A percentile compares a stretch with the other conserved stretches of the same genome.
These are phyloP conservation scores for Trichosporon sp. DNA, from an alignment of 1,284 basidiomycete genomes.

Conservation along the genomic window DNA sequence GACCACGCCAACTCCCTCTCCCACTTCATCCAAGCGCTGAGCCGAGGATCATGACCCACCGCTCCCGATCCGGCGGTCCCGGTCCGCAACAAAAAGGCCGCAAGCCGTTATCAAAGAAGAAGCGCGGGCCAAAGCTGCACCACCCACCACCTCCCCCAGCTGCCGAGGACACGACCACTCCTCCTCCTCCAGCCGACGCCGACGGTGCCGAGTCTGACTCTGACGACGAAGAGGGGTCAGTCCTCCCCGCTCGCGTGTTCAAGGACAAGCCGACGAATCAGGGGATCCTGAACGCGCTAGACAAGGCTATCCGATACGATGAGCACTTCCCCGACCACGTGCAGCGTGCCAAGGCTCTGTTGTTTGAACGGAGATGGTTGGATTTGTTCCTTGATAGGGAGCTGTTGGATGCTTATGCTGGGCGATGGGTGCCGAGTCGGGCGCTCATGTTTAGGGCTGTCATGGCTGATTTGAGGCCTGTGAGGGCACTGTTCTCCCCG, in stretches of 20 bases:
- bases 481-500: constrained; percentile 40
- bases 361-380: constrained; percentile 46
- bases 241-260: constrained; percentile 15
- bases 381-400: constrained; percentile 38
- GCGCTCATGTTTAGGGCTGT: constrained; percentile 46
- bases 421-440: constrained; percentile 49
- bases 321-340: constrained; percentile 26
- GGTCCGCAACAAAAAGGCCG: background rate
- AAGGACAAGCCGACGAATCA: constrained; percentile 26
- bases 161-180: too few relatives aligned
- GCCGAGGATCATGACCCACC: constrained; percentile 35
- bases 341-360: constrained; percentile 40
- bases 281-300: constrained; percentile 34
- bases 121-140: constrained; percentile 22
- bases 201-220: background rate
- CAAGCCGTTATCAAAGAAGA: constrained; percentile 1
- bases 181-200: too few relatives aligned
- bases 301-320: constrained; percentile 18
- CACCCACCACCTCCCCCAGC: constrained; percentile 22
- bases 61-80: constrained; percentile 36
- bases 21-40: too few relatives aligned
- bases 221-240: background rate
- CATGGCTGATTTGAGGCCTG: constrained; percentile 39
- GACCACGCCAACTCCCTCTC: too few relatives aligned
- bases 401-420: constrained; percentile 46